Conservation (phyloP, 2,329 filamentous ascomycete species). For the Monilinia polystroma region DNA sequence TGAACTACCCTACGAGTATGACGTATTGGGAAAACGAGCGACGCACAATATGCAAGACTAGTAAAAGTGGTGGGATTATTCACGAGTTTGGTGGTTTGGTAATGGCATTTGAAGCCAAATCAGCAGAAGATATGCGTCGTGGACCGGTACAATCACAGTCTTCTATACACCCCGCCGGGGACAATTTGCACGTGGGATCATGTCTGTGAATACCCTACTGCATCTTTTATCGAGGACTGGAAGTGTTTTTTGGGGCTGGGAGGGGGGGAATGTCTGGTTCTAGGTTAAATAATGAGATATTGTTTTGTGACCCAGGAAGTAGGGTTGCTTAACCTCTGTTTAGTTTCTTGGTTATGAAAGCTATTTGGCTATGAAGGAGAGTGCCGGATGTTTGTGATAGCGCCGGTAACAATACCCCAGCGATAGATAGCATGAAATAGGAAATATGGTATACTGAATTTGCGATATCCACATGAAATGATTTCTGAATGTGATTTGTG, state of each 20-base stretch:
- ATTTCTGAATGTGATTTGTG: neutral
- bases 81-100: conserved; percentile 9
- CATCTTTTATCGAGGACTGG: neutral
- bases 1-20: neutral
- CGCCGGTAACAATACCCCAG: neutral
- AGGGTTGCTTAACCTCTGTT: neutral
- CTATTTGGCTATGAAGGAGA: neutral
- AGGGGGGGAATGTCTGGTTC: neutral
- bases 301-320: neutral
- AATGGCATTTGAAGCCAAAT: neutral
- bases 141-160: neutral
- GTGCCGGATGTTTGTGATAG: neutral
- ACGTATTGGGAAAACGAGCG: neutral
- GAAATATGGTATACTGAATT: neutral
- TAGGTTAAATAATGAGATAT: neutral
- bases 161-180: neutral
- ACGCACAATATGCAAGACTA: rapidly evolving
- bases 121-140: neutral
- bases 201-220: neutral
- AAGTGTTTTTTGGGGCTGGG: neutral
- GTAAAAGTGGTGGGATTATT: no score
- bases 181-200: neutral
- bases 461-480: neutral
- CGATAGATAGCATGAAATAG: neutral
- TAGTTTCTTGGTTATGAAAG: neutral